Evolutionary conservation across 2,329 filamentous ascomycete genomes (phyloP), one percentile per base, ranked within the genome.

Genomic region (Cryphonectria japonica): DNA sequence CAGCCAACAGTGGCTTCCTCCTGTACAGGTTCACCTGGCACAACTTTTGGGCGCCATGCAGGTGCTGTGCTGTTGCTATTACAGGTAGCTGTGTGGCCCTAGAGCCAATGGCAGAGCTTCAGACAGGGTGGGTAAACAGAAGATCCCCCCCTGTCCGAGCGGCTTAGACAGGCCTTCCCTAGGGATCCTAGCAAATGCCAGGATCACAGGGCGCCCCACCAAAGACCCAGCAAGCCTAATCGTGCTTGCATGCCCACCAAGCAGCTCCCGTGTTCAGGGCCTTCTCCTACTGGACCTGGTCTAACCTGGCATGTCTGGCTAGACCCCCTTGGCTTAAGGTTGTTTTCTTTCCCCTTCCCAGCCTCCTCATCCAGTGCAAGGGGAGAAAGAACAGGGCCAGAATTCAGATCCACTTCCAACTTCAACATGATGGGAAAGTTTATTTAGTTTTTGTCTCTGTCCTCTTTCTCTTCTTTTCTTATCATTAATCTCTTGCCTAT

Each of bases 61-160:
- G 46, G 54, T 59, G 2, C 54, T 59, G 54, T 59, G 54, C 52
- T 57, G 52, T 57, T 57, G 52, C 52, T 57, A 57, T 57, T 57
- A 57, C 54, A 14, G 54, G 54, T 19, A 32, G 29, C 29, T 16
- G 54, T 32, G 52, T 29, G 26, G 13, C 29, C 9, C 13, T 14
- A 3, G 54, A 29, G 26, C 54, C 54, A 59, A 59, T 59, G 54
- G 29, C 54, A 32, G 29, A 32, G 54, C 54, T 32, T 7, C 54
- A 19, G 26, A 34, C 46, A 16, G 54, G 54, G 54, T 59, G 29
- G 54, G 54, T 32, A 59, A 59, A 59, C 54, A 59, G 54, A 59
- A 19, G 54, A 11, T 14, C 26, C 3, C 3, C 54, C 54, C 29
- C 13, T 32, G 26, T 32, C 54, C 9, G 3, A 11, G 26, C 54